Evolutionary conservation across 768 basidiomycete genomes (phyloP).

Genomic region (Botryobasidium botryosum): DNA sequence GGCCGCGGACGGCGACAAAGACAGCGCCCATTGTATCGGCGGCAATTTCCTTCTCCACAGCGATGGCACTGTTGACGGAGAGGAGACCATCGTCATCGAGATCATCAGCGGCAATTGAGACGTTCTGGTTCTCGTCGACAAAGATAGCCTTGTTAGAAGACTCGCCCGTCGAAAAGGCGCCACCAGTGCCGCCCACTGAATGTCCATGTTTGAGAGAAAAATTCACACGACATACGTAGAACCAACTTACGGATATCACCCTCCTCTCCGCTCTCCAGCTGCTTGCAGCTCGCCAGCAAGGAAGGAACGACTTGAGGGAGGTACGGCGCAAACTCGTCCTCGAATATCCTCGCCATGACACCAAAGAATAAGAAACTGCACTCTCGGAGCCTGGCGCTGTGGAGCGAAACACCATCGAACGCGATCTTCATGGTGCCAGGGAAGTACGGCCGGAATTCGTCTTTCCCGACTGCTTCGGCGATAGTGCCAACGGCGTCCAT

Average conservation of each 20-base stretch:
- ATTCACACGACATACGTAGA: neutral
- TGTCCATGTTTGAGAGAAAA: too few relatives aligned
- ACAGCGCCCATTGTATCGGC: slow-evolving; percentile 89
- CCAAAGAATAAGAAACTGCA: slow-evolving; percentile 98
- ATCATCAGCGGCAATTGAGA: slow-evolving; percentile 40
- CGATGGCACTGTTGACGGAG: slow-evolving; percentile 88
- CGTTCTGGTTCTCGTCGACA: slow-evolving; percentile 39
- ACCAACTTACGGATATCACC: slow-evolving; percentile 18
- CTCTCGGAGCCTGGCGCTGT: slow-evolving; percentile 75
- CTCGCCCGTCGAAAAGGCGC: slow-evolving; percentile 43
- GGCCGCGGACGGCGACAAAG: slow-evolving; percentile 60
- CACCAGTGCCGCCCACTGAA: too few relatives aligned
- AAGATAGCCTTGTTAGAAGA: slow-evolving; percentile 56
- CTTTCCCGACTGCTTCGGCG: slow-evolving; percentile 89
- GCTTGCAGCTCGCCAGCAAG: slow-evolving; percentile 65
- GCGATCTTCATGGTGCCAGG: slow-evolving; percentile 91
- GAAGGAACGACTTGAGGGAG: slow-evolving; percentile 74
- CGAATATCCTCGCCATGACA: slow-evolving; percentile 95
- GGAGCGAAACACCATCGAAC: slow-evolving; percentile 75
- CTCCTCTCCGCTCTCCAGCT: slow-evolving; percentile 60
- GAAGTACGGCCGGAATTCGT: slow-evolving; percentile 90
- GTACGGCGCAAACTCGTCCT: slow-evolving; percentile 81
- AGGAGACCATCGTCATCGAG: slow-evolving; percentile 73
- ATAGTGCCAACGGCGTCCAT: slow-evolving; percentile 99
- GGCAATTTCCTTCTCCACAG: slow-evolving; percentile 98